phyloP scores from a whole-genome alignment of 176 grass and related monocot genomes.

The Thinopyrum elongatum region DNA sequence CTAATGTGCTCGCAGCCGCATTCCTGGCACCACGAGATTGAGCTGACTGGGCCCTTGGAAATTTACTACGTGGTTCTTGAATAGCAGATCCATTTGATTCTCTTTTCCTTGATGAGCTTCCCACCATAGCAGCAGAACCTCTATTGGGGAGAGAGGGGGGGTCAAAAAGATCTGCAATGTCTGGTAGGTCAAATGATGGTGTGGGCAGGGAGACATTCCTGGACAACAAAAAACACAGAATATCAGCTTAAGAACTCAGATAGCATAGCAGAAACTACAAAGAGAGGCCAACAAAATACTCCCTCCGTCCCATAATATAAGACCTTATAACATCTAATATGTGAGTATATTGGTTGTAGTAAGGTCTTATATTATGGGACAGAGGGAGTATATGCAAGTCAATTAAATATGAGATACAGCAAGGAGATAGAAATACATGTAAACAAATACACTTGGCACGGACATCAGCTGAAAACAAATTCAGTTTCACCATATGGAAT shows the following conservation, averaged over 20 bases:
- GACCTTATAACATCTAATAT: too few species aligned
- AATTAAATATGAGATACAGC: neutral
- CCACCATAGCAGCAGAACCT: slow-evolving; percentile 33
- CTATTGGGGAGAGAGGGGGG: slow-evolving; percentile 31
- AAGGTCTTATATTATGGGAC: too few species aligned
- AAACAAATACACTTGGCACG: neutral
- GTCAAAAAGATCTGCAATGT: slow-evolving; percentile 58
- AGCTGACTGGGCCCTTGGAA: slow-evolving; percentile 48
- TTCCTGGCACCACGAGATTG: slow-evolving; percentile 44
- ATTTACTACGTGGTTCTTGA: slow-evolving; percentile 46
- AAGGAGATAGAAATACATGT: slow-evolving; percentile 11
- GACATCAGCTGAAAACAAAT: neutral
- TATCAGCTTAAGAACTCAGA: neutral
- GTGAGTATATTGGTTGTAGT: too few species aligned
- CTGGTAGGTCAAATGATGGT: slow-evolving; percentile 75
- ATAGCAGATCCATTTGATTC: slow-evolving; percentile 70
- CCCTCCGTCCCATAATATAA: too few species aligned
- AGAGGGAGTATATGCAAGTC: neutral
- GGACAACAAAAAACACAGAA: neutral
- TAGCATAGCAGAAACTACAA: slow-evolving; percentile 6
- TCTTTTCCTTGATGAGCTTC: slow-evolving; percentile 73
- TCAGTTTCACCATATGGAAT: neutral
- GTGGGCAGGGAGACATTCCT: slow-evolving; percentile 43
- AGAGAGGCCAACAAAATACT: neutral
- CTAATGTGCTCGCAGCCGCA: slow-evolving; percentile 35